Evolutionary conservation across 106 monocot species (phyloP), one percentile per base, ranked within the genome.

Genomic region (Acorus calamus): DNA sequence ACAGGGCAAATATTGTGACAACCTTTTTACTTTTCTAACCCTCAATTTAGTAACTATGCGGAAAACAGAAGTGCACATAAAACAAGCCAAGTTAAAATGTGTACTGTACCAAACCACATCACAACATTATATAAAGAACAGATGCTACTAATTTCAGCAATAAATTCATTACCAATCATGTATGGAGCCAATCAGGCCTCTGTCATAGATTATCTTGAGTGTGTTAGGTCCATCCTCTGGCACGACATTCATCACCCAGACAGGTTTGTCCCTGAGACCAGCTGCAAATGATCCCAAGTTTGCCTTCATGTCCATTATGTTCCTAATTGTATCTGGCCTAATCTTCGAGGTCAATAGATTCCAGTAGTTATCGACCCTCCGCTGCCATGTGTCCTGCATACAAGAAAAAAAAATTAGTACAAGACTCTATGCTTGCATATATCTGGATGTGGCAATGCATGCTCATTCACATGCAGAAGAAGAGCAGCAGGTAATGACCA

Each of bases 181-280:
- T 0, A 72, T 57, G 14, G 70, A 66, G 56, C 94, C 94, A 45
- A 96, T 90, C 12, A 96, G 76, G 6, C 94, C 94, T 69, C 90
- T 77, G 55, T 96, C 94, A 62, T 87, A 96, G 14, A 96, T 75
- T 70, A 96, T 71, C 66, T 84, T 90, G 55, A 96, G 86, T 14
- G 82, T 80, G 69, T 82, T 87, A 11, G 80, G 80, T 55, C 78
- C 86, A 63, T 90, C 89, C 42, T 82, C 78, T 8, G 87, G 82
- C 57, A 90, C 82, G 44, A 85, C 90, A 74, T 96, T 96, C 94
- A 96, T 96, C 42, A 96, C 90, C 94, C 94, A 96, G 55, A 84
- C 87, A 68, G 81, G 80, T 59, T 80, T 80, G 42, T 87, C 84
- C 48, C 60, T 84, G n/a, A 94, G 80, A 42, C 90, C 89, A 60